A percentile compares a stretch with the other conserved stretches of the same genome.
phyloP scores from a whole-genome alignment of 1,284 basidiomycete genomes.

The Cryptococcus neoformans region DNA sequence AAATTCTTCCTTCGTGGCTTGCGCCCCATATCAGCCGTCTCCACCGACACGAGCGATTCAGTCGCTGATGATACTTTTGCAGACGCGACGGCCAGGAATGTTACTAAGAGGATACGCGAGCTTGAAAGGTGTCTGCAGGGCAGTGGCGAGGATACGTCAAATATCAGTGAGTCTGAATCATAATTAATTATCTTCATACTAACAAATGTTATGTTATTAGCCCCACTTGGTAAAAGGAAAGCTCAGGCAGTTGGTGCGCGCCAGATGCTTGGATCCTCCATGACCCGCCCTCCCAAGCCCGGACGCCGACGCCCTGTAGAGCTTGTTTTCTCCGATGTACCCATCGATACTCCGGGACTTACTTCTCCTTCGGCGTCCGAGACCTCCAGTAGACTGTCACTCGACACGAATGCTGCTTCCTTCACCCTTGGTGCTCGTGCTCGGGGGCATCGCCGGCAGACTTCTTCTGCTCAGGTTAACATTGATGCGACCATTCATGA shows the following conservation, averaged over 20 bases:
- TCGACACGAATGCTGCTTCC: conserved; percentile 32
- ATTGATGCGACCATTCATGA: conserved; percentile 38
- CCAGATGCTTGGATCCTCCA: conserved; percentile 17
- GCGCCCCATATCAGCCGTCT: conserved; percentile 26
- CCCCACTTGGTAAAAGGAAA: conserved; percentile 7
- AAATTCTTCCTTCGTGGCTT: conserved; percentile 23
- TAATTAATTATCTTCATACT: neutral
- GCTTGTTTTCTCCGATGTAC: conserved; percentile 15
- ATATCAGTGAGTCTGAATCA: conserved; percentile 19
- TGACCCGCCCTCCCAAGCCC: conserved; percentile 24
- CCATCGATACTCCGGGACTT: conserved; percentile 32
- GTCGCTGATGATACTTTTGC: conserved; percentile 30
- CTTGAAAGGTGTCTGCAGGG: conserved; percentile 19
- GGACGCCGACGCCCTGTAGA: conserved; percentile 25
- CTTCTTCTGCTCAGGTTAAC: conserved; percentile 31
- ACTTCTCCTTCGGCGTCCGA: conserved; percentile 39
- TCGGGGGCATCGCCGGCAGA: conserved; percentile 29
- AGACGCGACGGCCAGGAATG: conserved; percentile 6
- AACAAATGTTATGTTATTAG: neutral
- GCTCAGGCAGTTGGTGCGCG: conserved; percentile 4
- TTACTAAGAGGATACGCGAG: conserved; percentile 2
- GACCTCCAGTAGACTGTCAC: conserved; percentile 31
- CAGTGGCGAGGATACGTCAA: conserved; percentile 23
- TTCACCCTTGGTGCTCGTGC: conserved; percentile 12
- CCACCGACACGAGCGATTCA: conserved; percentile 14